Conservation (phyloP, 1,284 basidiomycete genomes). For the Cystobasidium slooffiae region DNA sequence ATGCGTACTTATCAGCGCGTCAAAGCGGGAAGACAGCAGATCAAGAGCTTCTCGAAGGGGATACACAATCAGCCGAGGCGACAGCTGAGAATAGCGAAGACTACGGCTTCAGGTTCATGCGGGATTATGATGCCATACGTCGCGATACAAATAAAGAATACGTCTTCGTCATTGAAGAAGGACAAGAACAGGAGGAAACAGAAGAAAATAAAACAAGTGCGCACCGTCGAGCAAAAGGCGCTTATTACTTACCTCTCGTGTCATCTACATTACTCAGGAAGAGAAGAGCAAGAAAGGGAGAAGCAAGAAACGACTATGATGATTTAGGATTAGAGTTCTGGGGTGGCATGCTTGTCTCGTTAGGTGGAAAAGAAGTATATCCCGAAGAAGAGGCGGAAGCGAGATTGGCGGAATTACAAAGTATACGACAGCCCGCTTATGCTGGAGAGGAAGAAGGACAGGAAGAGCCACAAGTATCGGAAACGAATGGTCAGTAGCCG, state of each 20-base stretch:
- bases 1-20: conserved; percentile 8
- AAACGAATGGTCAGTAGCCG: neutral
- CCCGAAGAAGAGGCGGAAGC: conserved; percentile 34
- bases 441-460: neutral
- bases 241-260: conserved; percentile 40
- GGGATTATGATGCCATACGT: conserved; percentile 40
- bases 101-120: conserved; percentile 41
- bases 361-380: conserved; percentile 28
- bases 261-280: conserved; percentile 34
- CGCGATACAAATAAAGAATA: conserved; percentile 35
- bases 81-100: neutral
- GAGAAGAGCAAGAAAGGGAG: conserved; percentile 40
- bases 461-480: neutral
- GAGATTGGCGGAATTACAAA: conserved; percentile 20
- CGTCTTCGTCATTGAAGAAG: conserved; percentile 35
- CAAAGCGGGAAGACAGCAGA: conserved; percentile 16
- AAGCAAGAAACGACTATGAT: conserved; percentile 37
- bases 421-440: conserved; percentile 12
- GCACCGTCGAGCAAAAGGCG: conserved; percentile 12
- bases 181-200: neutral
- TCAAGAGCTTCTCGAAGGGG: conserved; percentile 19
- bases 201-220: neutral
- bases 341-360: conserved; percentile 25
- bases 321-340: conserved; percentile 40
- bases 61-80: neutral